Evolutionary conservation across 23 red algal genomes (phyloP).

Genomic region (Gracilaria gracilis): DNA sequence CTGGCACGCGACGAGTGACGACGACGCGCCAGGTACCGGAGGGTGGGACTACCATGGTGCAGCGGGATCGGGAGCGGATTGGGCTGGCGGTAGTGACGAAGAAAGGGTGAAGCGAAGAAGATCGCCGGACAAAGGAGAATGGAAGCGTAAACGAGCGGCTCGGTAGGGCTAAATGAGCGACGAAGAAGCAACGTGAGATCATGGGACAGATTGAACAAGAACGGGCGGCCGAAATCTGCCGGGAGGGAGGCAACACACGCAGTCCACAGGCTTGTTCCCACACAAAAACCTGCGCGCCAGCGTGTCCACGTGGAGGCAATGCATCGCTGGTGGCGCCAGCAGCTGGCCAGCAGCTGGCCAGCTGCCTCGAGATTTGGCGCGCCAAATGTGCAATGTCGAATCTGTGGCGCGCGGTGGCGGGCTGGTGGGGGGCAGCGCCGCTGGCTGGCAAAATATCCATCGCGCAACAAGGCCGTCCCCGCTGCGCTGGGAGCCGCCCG

Average conservation of each 20-base stretch:
- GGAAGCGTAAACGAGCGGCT: neutral
- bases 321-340: too few relatives aligned
- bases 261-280: neutral
- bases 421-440: too few relatives aligned
- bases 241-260: too few relatives aligned
- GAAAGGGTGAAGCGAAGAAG: neutral
- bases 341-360: too few relatives aligned
- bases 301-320: neutral
- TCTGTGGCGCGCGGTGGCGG: neutral
- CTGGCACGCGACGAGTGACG: conserved; percentile 68
- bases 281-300: neutral
- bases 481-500: too few relatives aligned
- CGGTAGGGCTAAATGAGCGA: neutral
- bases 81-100: neutral
- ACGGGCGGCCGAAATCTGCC: too few relatives aligned
- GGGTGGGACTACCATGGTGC: conserved; percentile 50
- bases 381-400: neutral
- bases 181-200: neutral
- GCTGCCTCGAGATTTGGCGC: too few relatives aligned
- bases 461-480: too few relatives aligned
- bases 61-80: neutral
- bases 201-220: conserved; percentile 8
- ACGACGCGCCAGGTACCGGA: conserved; percentile 62
- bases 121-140: neutral
- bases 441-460: neutral